Evolutionary conservation across 768 basidiomycete species (phyloP).

Genomic region (Tephrocybe rancida): DNA sequence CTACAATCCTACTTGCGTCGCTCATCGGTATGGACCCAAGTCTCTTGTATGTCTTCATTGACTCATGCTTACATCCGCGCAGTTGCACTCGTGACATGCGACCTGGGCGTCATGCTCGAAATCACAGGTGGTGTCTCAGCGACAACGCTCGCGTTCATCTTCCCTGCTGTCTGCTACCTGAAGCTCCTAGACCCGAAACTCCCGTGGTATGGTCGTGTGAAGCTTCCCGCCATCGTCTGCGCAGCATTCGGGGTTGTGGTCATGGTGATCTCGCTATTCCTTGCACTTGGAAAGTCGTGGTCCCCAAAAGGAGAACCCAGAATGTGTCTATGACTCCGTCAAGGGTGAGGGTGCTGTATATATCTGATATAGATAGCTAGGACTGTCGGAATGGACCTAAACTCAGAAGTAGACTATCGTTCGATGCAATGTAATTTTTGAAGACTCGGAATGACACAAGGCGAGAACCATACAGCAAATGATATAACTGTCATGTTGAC

Average conservation of each 20-base stretch:
- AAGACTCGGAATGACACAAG: no score
- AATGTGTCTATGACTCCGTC: constrained; percentile 64
- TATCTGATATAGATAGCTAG: not conserved
- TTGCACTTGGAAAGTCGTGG: constrained; percentile 82
- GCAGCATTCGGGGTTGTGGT: constrained; percentile 75
- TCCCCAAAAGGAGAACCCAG: constrained; percentile 68
- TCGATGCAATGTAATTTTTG: no score
- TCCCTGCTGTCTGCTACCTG: constrained; percentile 85
- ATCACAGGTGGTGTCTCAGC: constrained; percentile 97
- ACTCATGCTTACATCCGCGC: constrained; percentile 10
- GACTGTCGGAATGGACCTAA: not conserved
- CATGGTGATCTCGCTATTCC: constrained; percentile 74
- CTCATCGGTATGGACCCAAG: constrained; percentile 66
- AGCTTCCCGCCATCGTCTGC: constrained; percentile 77
- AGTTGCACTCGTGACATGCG: constrained; percentile 94
- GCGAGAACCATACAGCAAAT: no score
- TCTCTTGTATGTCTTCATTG: not conserved
- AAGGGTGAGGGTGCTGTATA: not conserved
- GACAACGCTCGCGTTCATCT: constrained; percentile 91
- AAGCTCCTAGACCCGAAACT: constrained; percentile 60
- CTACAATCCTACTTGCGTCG: constrained; percentile 75
- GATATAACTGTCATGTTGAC: no score
- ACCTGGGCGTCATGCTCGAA: constrained; percentile 97
- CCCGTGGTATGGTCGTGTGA: constrained; percentile 71
- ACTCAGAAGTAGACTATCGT: no score